Percentiles rank a stretch among this genome's conserved stretches.
These are phyloP conservation scores for Candolleomyces aberdarensis DNA, from an alignment of 768 basidiomycete species.

Conservation along the genomic window DNA sequence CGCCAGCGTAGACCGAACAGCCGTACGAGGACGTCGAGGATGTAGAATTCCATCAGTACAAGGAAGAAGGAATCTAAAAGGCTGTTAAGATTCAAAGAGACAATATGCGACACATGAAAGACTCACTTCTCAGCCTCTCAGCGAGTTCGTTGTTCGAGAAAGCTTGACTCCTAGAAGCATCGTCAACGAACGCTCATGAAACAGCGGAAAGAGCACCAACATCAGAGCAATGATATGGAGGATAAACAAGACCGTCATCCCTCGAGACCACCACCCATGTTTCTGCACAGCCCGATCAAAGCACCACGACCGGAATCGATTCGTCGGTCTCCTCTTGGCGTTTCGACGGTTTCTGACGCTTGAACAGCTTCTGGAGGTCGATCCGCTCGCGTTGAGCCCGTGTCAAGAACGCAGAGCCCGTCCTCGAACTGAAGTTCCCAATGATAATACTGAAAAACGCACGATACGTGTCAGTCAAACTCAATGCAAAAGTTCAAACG, in stretches of 20 bases:
- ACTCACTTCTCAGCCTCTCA: conserved; percentile 61
- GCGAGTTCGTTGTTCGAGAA: conserved; percentile 49
- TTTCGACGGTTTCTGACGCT: conserved; percentile 81
- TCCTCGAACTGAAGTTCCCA: conserved; percentile 84
- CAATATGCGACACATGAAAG: background rate
- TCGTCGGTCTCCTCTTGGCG: conserved; percentile 53
- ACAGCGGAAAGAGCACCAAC: conserved; percentile 39
- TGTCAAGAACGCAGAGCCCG: conserved; percentile 84
- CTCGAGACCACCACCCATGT: conserved; percentile 88
- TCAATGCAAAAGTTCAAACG: background rate
- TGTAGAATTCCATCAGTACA: conserved; percentile 64
- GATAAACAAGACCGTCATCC: conserved; percentile 75
- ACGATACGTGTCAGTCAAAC: conserved; percentile 10
- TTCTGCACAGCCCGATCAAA: conserved; percentile 88
- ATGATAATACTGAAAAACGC: conserved; percentile 78
- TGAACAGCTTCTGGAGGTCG: conserved; percentile 85
- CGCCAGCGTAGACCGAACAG: conserved; percentile 79
- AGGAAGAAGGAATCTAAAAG: conserved; percentile 73
- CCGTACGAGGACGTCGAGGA: conserved; percentile 75
- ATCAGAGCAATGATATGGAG: conserved; percentile 82
- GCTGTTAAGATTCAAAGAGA: background rate
- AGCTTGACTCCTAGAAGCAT: conserved; percentile 67
- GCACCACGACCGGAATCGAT: conserved; percentile 73
- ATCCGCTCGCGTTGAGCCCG: conserved; percentile 91
- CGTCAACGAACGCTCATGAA: background rate